Evolutionary conservation across 202 grass and related monocot genomes (phyloP).

Genomic region (Musa balbisiana): DNA sequence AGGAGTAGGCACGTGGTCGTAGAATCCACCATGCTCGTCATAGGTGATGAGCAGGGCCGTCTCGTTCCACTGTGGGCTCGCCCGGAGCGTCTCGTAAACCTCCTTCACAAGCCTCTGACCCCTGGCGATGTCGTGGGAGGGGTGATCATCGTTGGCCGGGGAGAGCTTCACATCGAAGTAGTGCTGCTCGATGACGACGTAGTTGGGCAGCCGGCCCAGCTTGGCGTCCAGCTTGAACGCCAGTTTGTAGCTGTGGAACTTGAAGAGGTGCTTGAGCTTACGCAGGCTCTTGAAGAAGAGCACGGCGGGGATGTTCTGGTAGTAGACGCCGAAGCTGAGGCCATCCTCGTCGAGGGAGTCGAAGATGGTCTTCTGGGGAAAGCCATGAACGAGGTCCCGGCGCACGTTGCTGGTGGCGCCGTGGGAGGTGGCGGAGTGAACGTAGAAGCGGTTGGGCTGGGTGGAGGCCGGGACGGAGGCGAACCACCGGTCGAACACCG

Average conservation of each 20-base stretch:
- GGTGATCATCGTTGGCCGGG: conserved; percentile 86
- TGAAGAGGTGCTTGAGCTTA: conserved; percentile 57
- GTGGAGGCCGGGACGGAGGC: conserved; percentile 82
- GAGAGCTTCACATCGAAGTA: conserved; percentile 77
- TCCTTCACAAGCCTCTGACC: conserved; percentile 89
- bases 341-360: conserved; percentile 74
- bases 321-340: conserved; percentile 78
- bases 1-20: conserved; percentile 83
- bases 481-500: conserved; percentile 87
- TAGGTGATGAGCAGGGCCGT: conserved; percentile 74
- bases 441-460: conserved; percentile 83
- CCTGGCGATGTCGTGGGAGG: conserved; percentile 65
- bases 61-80: conserved; percentile 93
- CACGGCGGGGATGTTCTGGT: conserved; percentile 89
- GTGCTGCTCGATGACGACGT: conserved; percentile 76
- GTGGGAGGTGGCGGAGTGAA: conserved; percentile 85
- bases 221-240: conserved; percentile 69
- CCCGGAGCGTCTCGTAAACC: conserved; percentile 75
- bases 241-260: conserved; percentile 82
- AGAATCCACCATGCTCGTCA: conserved; percentile 93
- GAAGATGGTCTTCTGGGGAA: conserved; percentile 95
- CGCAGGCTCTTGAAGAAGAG: conserved; percentile 87
- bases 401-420: conserved; percentile 77
- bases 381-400: conserved; percentile 71
- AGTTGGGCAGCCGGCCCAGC: conserved; percentile 61